These are phyloP conservation scores for Trypethelium eluteriae DNA, from an alignment of 495 filamentous ascomycete genomes.

Conservation along the genomic window DNA sequence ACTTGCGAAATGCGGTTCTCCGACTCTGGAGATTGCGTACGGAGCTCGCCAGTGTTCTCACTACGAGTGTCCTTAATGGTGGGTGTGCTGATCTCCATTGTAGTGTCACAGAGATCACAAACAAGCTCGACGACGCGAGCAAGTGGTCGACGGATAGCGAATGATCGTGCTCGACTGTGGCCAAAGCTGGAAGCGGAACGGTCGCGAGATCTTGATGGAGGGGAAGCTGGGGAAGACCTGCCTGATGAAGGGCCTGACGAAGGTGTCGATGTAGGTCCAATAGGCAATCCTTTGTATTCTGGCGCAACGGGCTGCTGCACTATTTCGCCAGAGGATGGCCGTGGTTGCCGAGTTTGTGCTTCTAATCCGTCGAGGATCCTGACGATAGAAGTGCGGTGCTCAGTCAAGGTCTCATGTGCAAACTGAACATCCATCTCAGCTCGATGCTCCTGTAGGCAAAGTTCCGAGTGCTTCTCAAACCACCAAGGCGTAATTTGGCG, in stretches of 20 bases:
- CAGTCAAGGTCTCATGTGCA: constrained; percentile 83
- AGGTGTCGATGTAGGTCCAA: constrained; percentile 61
- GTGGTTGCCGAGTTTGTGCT: constrained; percentile 61
- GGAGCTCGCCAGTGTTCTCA: constrained; percentile 57
- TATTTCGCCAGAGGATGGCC: constrained; percentile 50
- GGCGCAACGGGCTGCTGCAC: constrained; percentile 26
- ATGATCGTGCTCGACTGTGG: constrained; percentile 68
- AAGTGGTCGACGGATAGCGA: constrained; percentile 81
- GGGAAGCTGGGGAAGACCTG: constrained; percentile 58
- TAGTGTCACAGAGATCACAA: constrained; percentile 90
- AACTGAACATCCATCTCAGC: constrained; percentile 97
- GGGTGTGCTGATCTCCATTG: constrained; percentile 88
- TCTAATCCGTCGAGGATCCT: constrained; percentile 89
- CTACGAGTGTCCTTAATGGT: constrained; percentile 73
- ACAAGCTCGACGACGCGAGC: constrained; percentile 89
- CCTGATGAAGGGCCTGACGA: constrained; percentile 57
- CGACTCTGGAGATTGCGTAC: constrained; percentile 90
- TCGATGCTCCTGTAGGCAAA: constrained; percentile 89
- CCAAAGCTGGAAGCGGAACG: constrained; percentile 63
- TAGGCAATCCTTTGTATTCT: constrained; percentile 85
- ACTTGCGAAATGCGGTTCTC: constrained; percentile 90
- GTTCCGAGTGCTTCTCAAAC: constrained; percentile 98
- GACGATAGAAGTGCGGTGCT: constrained; percentile 93
- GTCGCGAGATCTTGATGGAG: constrained; percentile 66
- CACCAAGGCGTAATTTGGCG: constrained; percentile 98